A percentile compares a stretch with the other conserved stretches of the same genome.
Conservation (phyloP, 352 stramenopile genomes). For the Phytophthora europaea region DNA sequence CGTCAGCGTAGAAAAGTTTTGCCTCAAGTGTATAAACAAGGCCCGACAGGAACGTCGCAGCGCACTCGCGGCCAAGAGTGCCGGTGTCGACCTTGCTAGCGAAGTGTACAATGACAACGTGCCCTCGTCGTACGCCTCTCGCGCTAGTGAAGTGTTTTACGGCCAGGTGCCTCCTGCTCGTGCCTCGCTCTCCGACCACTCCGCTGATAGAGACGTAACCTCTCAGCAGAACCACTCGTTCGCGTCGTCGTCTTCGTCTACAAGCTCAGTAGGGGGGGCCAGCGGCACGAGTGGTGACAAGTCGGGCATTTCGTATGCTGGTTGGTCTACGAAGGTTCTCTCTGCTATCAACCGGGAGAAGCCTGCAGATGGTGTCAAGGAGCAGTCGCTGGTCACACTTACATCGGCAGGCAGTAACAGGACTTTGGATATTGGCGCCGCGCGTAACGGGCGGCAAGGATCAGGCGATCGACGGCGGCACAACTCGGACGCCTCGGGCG, state of each 20-base stretch:
- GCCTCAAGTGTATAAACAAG: slow-evolving; percentile 83
- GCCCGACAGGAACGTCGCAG: slow-evolving; percentile 64
- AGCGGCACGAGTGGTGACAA: slow-evolving; percentile 42
- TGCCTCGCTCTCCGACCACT: slow-evolving; percentile 46
- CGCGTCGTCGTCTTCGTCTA: slow-evolving; percentile 57
- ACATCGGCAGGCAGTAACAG: slow-evolving; percentile 32
- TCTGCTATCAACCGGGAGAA: slow-evolving; percentile 58
- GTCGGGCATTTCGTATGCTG: slow-evolving; percentile 58
- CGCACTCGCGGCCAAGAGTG: slow-evolving; percentile 33
- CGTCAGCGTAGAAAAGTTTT: slow-evolving; percentile 85
- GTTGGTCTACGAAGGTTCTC: slow-evolving; percentile 71
- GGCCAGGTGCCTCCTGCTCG: slow-evolving; percentile 35
- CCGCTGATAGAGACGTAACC: slow-evolving; percentile 28
- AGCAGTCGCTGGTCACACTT: slow-evolving; percentile 38
- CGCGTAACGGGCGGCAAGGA: slow-evolving; percentile 23
- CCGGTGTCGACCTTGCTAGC: slow-evolving; percentile 24
- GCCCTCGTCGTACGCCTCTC: slow-evolving; percentile 35
- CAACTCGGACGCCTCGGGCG: slow-evolving; percentile 52
- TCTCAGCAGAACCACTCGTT: slow-evolving; percentile 48
- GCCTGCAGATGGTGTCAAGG: slow-evolving; percentile 38
- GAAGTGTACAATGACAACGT: slow-evolving; percentile 33
- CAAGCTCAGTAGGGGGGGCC: slow-evolving; percentile 35
- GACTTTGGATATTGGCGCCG: slow-evolving; percentile 28
- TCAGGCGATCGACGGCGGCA: slow-evolving; percentile 49
- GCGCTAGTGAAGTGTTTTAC: slow-evolving; percentile 46